These are phyloP conservation scores for Pezicula carpinea DNA, from an alignment of 2,329 filamentous ascomycete genomes.

Conservation along the genomic window DNA sequence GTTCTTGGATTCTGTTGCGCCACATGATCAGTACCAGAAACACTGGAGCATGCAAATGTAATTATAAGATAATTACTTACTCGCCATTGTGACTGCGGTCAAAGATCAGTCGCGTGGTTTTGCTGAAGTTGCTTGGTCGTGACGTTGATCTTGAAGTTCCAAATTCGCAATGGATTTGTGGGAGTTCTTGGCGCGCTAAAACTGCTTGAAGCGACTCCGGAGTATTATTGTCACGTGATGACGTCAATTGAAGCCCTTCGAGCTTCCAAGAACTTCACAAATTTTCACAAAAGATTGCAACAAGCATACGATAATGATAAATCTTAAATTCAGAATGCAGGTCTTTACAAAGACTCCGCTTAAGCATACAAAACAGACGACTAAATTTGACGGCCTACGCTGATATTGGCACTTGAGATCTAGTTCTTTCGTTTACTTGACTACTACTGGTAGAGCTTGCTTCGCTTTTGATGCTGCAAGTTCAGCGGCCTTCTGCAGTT, in stretches of 20 bases:
- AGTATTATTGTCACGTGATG: too few species aligned
- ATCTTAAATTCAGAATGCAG: too few species aligned
- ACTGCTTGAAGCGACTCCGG: too few species aligned
- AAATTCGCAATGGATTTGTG: too few species aligned
- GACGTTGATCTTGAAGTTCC: background rate
- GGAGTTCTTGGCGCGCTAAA: too few species aligned
- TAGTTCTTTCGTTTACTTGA: constrained; percentile 19
- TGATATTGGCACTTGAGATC: background rate
- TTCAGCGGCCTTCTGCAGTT: constrained; percentile 63
- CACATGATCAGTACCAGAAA: constrained; percentile 3
- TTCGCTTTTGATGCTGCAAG: constrained; percentile 58
- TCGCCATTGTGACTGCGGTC: constrained; percentile 57
- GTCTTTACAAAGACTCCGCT: too few species aligned
- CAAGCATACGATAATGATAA: too few species aligned
- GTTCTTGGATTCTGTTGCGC: constrained; percentile 89
- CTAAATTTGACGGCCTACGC: background rate
- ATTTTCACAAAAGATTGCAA: too few species aligned
- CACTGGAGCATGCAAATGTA: too few species aligned
- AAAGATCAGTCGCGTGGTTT: constrained; percentile 9
- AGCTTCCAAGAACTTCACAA: too few species aligned
- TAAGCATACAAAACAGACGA: too few species aligned
- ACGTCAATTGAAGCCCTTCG: too few species aligned
- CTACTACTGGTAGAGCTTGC: constrained; percentile 21
- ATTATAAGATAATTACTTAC: constrained; percentile 42
- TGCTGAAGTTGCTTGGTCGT: constrained; percentile 1